Percentiles rank a stretch among this genome's conserved stretches.
These are phyloP conservation scores for Flaveria floridana DNA, from an alignment of 140 eudicot genomes.

Conservation along the genomic window DNA sequence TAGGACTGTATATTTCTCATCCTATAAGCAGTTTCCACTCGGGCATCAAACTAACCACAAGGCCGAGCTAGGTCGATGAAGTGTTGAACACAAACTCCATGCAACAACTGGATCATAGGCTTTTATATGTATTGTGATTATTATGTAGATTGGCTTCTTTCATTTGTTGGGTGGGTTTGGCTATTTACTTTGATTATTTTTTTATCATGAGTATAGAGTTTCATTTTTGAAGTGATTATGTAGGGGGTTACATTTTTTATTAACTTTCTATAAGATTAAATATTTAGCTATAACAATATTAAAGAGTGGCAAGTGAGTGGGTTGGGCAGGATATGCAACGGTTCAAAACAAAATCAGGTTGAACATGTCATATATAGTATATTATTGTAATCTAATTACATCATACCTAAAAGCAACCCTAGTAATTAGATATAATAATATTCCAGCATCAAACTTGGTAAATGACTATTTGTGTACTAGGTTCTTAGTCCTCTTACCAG, in stretches of 20 bases:
- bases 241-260: background rate
- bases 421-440: background rate
- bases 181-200: conserved; percentile 12
- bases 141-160: conserved; percentile 13
- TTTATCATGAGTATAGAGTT: background rate
- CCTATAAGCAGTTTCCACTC: conserved; percentile 30
- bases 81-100: conserved; percentile 14
- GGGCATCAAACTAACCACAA: conserved; percentile 27
- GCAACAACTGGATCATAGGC: conserved; percentile 29
- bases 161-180: conserved; percentile 18
- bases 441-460: conserved; percentile 10
- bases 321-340: background rate
- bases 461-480: conserved; percentile 5
- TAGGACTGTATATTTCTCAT: conserved; percentile 25
- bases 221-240: background rate
- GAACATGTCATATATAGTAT: background rate
- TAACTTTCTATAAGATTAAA: background rate
- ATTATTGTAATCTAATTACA: conserved; percentile 17
- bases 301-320: background rate
- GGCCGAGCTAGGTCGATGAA: conserved; percentile 16
- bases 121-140: conserved; percentile 24
- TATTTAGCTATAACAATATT: background rate
- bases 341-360: conserved; percentile 8
- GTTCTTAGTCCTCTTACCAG: background rate
- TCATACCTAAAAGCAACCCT: conserved; percentile 14